Evolutionary conservation across 306 rosid genomes (phyloP), one percentile per base, ranked within the genome.

Genomic region (Castanea mollissima): DNA sequence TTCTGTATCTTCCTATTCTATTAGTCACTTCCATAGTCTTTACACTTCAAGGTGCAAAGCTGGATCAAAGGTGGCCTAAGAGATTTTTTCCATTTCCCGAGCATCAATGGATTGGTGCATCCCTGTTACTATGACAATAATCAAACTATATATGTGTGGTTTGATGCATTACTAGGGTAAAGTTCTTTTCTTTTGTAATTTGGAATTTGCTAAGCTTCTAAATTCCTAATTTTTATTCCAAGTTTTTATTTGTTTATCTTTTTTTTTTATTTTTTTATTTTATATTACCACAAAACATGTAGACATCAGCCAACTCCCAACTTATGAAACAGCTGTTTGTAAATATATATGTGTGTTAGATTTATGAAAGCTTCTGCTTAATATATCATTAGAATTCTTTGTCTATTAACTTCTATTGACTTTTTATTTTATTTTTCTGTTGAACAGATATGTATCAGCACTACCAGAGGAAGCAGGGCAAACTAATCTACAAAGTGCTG

Each of bases 91-190:
- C 11, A 7, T 38, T 38, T 7, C 46, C 46, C 0, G 2, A 38
- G 46, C 99, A 88, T 87, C 92, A 12, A 97, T 95, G 73, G 99
- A 92, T 73, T 95, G 98, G 97, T 97, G 99, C 75, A 92, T 95
- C 83, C 98, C 97, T 23, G 91, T 95, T 79, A 97, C 98, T 21
- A 88, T 81, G 99, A 95, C 88, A 75, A 82, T 77, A 87, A 81
- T 77, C 99, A 95, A 81, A 95, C 98, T 34, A 89, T 95, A 78
- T 92, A 91, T 68, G 99, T 95, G 76, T 95, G 98, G 99, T 95
- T 95, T 87, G 99, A 95, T 87, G 11, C 46, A 38, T 38, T 38
- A 38, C 46, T 38, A 38, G 11, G 46, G 46, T 38, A 38, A 0
- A 38, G 11, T 38, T 38, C 10, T 38, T 38, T 38, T 38, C 46